Base-by-base conservation (phyloP, 148 eudicot species). In the Persicaria maculosa region DNA sequence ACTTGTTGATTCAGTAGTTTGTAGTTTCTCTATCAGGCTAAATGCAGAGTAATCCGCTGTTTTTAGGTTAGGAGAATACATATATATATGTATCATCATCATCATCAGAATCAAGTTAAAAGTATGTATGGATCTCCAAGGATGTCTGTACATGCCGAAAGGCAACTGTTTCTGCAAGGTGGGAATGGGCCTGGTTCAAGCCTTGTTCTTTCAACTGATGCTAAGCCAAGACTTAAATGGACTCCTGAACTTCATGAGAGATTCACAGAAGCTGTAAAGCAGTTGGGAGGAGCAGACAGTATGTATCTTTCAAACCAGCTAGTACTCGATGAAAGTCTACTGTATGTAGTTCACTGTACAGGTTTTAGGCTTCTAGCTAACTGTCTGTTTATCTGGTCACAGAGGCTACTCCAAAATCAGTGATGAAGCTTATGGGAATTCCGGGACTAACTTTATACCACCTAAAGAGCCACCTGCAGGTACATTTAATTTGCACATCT, bases 201-300 rank as follows among this genome's bases (percentile, higher is more conserved):
- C 70, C 96, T 93, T 22, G 96, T 93, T 22, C 93, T 90, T 54
- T 93, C 98, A 55, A 93, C 98, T 12, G 96, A 93, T 72, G 93
- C 98, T 20, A 93, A 93, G 81, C 98, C 98, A 25, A 83, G 98
- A 80, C 81, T 93, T 48, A 93, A 90, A 85, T 93, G 98, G 98
- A 93, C 98, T 1, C 83, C 86, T n/a, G 93, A 93, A 77, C 93
- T 90, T 76, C 98, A 93, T 65, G 91, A 89, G 74, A 83, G 96
- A 44, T 93, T 93, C 75, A 84, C 89, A 40, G 96, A 90, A 81
- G 96, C 98, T 48, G 96, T 93, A 65, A 90, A 89, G 80, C 96
- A 90, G 77, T 86, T 93, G n/a, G 98, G 98, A 70, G 98, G 98
- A 78, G 93, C 98, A 76, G 98, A 93, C 70, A 93, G 98, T 93